Conservation (phyloP, 306 rosid genomes). For the Ormosia semicastrata region DNA sequence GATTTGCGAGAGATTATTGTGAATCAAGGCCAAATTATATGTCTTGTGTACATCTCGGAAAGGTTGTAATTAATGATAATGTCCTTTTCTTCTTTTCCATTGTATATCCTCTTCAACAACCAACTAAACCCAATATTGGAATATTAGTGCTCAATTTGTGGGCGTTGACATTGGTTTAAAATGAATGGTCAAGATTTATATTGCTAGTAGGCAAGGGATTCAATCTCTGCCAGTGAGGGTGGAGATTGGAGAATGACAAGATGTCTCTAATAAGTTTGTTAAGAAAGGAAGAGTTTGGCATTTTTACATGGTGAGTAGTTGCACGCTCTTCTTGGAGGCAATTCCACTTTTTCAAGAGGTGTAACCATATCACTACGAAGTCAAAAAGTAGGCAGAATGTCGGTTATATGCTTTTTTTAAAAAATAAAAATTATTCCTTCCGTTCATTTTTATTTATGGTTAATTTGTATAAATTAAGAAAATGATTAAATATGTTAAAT, state of each 20-base stretch:
- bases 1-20: background rate
- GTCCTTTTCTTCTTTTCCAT: background rate
- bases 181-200: slow-evolving; percentile 2
- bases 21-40: background rate
- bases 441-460: too few species aligned
- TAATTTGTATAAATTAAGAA: too few species aligned
- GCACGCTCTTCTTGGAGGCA: background rate
- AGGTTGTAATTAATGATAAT: background rate
- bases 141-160: background rate
- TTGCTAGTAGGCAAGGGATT: background rate
- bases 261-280: background rate
- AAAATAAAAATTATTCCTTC: too few species aligned
- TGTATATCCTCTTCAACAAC: background rate
- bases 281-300: slow-evolving; percentile 1
- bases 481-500: too few species aligned
- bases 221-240: slow-evolving; percentile 11
- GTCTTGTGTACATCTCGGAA: background rate
- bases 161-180: slow-evolving; percentile 7
- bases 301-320: background rate
- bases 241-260: background rate
- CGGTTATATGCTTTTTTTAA: background rate
- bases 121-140: slow-evolving; percentile 13
- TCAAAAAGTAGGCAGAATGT: background rate
- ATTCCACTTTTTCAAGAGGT: background rate
- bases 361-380: background rate